A percentile compares a stretch with the other conserved stretches of the same genome.
These are phyloP conservation scores for Ascoidea tarda DNA, from an alignment of 805 yeast species.

Conservation along the genomic window DNA sequence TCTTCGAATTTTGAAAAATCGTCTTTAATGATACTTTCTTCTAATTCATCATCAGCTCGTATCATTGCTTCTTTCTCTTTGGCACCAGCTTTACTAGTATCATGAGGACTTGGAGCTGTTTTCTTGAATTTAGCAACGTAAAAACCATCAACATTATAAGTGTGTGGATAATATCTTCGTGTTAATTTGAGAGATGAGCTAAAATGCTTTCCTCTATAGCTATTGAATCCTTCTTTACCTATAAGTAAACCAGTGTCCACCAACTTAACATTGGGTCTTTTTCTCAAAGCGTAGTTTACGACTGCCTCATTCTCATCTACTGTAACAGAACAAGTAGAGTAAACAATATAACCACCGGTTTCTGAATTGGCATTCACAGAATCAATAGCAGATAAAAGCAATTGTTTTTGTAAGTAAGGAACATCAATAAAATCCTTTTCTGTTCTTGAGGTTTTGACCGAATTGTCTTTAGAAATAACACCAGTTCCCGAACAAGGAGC, in stretches of 20 bases:
- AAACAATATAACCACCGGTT: constrained; percentile 89
- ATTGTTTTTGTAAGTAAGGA: constrained; percentile 93
- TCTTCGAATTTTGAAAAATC: constrained; percentile 79
- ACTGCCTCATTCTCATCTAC: constrained; percentile 98
- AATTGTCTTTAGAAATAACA: constrained; percentile 94
- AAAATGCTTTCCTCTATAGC: constrained; percentile 87
- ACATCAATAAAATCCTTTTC: constrained; percentile 94
- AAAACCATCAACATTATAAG: constrained; percentile 97
- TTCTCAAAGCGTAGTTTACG: constrained; percentile 92
- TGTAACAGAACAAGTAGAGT: constrained; percentile 96
- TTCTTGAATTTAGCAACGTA: constrained; percentile 94
- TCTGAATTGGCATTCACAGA: constrained; percentile 88
- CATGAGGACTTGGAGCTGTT: constrained; percentile 75
- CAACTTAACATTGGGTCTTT: constrained; percentile 89
- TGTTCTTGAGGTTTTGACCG: constrained; percentile 84
- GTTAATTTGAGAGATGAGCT: constrained; percentile 65
- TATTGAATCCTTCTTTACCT: constrained; percentile 92
- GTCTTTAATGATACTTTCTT: constrained; percentile 65
- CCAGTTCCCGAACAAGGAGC: constrained; percentile 99
- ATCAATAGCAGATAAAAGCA: constrained; percentile 88
- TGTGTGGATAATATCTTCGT: constrained; percentile 95
- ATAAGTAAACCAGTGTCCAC: constrained; percentile 87
- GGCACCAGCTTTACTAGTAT: constrained; percentile 77
- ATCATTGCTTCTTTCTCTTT: constrained; percentile 71
- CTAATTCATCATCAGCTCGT: constrained; percentile 54